Base-by-base conservation (phyloP, 345 rosid genomes). In the Rhizophora mangle region DNA sequence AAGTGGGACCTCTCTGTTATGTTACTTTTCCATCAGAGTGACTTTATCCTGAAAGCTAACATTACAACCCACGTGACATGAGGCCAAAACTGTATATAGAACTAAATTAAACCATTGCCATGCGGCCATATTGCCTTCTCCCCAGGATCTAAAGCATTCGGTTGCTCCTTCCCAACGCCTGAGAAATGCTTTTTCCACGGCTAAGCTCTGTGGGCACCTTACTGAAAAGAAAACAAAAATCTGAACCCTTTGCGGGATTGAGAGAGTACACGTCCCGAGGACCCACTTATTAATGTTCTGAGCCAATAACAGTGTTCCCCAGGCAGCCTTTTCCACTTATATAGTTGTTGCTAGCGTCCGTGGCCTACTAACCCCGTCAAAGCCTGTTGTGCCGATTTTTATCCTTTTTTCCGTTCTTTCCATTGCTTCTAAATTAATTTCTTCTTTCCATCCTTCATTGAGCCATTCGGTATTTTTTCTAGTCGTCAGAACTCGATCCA, bases 271-370 rank as follows among this genome's bases (percentile, higher is more conserved):
- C 31, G 43, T 11, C 18, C 34, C 43, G 5, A 30, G 34, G 76
- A 51, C n/a, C 76, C 70, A 9, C 61, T 53, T 22, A 49, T 59
- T 47, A 65, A 60, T 64, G 64, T 72, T 46, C 59, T 65, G 69
- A 24, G n/a, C 46, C 64, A 56, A 56, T 47, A 5, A 22, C 29
- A 30, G 31, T 7, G 64, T 32, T 18, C 31, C 65, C 26, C 0
- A 24, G 0, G 54, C 75, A 65, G 64, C 69, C 65, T 58, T 51
- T 72, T 30, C 26, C 5, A 13, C 43, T 57, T 32, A 65, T 72
- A 65, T 65, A 58, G 19, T 65, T 32, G 19, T 65, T 32, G 60
- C 60, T 22, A 10, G 53, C 5, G 39, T 43, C 49, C 49, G 5
- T 5, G 3, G 18, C 8, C 49, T 15, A 13, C 47, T 20, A 32